Percentiles rank a stretch among this genome's conserved stretches.
phyloP scores from a whole-genome alignment of 1,139 yeast genomes.

The Protomyces inouyei region DNA sequence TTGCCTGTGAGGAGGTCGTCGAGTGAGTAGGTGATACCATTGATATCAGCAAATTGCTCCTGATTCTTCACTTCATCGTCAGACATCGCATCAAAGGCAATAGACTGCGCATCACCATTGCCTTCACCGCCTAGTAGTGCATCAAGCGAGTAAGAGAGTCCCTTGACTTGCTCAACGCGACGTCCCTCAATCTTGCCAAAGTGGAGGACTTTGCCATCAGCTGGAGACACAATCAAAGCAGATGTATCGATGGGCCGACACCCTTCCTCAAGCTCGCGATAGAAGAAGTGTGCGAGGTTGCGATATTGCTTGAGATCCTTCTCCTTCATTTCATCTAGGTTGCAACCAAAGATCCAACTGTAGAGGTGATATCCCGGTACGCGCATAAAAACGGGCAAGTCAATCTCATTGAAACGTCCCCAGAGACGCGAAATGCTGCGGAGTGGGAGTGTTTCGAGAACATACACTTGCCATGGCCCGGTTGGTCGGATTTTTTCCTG shows the following conservation, averaged over 20 bases:
- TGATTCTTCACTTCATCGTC: conserved; percentile 44
- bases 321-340: conserved; percentile 82
- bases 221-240: conserved; percentile 70
- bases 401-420: conserved; percentile 84
- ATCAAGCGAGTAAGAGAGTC: conserved; percentile 85
- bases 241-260: conserved; percentile 66
- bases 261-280: conserved; percentile 73
- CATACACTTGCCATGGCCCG: conserved; percentile 50
- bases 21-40: conserved; percentile 67
- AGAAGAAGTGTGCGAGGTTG: conserved; percentile 87
- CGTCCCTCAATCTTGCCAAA: conserved; percentile 67
- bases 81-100: conserved; percentile 34
- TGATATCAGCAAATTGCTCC: conserved; percentile 69
- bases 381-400: conserved; percentile 83
- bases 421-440: conserved; percentile 87
- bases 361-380: conserved; percentile 76
- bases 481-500: conserved; percentile 31
- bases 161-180: conserved; percentile 94
- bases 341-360: conserved; percentile 77
- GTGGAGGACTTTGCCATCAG: conserved; percentile 87
- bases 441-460: conserved; percentile 84
- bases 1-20: conserved; percentile 51
- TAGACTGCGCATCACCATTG: conserved; percentile 31
- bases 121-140: conserved; percentile 69
- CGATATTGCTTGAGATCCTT: conserved; percentile 67